Conservation (phyloP, 2,329 filamentous ascomycete species). For the Balansia obtecta region DNA sequence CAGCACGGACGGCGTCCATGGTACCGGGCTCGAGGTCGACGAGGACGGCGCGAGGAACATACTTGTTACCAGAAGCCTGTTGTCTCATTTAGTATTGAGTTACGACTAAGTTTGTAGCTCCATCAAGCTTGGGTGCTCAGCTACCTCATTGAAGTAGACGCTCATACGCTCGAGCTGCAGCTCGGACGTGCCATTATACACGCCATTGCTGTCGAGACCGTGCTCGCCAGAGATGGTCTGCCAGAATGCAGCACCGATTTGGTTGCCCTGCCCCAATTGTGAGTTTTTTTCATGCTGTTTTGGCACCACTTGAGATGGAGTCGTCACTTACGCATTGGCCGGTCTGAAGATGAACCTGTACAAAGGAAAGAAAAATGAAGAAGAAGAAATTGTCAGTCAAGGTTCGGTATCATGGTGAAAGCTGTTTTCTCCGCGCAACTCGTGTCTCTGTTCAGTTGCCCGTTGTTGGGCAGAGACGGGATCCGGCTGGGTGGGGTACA, state of each 20-base stretch:
- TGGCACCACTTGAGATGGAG: neutral
- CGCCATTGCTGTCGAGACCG: conserved; percentile 92
- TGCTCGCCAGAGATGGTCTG: conserved; percentile 83
- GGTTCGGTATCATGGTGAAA: conserved; percentile 13
- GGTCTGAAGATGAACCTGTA: conserved; percentile 99
- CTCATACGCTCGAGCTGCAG: conserved; percentile 99
- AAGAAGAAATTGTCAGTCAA: conserved; percentile 36
- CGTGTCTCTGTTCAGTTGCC: neutral
- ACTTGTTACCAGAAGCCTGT: conserved; percentile 93
- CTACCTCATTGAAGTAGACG: conserved; percentile 86
- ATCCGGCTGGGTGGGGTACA: conserved; percentile 20
- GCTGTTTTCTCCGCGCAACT: neutral
- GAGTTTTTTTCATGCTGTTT: conserved; percentile 18
- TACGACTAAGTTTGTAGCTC: neutral
- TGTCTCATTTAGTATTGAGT: neutral
- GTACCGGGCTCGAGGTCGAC: conserved; percentile 99
- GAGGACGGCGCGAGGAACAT: conserved; percentile 96
- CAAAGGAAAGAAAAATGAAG: conserved; percentile 39
- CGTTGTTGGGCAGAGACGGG: conserved; percentile 1
- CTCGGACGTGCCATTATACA: conserved; percentile 98
- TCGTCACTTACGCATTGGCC: conserved; percentile 77
- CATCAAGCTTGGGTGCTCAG: neutral
- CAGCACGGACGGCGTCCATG: conserved; percentile 97
- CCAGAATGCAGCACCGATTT: conserved; percentile 99
- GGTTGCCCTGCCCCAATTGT: conserved; percentile 69